Evolutionary conservation across 2,329 filamentous ascomycete species (phyloP), one percentile per base, ranked within the genome.

Genomic region (Grosmannia clavigera): DNA sequence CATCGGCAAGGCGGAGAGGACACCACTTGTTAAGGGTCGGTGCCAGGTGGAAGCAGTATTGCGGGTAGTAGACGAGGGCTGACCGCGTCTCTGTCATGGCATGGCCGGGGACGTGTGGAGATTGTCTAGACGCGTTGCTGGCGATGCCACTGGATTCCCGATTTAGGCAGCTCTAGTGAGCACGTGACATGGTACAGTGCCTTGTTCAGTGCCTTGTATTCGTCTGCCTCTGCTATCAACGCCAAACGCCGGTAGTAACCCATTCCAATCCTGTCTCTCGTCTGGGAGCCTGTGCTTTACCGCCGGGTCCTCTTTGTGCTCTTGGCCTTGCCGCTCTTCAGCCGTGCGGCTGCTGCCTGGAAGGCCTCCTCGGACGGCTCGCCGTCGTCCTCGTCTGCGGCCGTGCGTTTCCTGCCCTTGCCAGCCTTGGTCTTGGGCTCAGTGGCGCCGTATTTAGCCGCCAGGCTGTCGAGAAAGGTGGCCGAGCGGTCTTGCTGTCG

Each of bases 381-480:
- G 16, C 79, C 78, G 62, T 82, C 80, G 5, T 82, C 76, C 31
- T 81, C 71, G 0, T 68, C 70, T 31, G 72, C 74, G 65, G 79
- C 76, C 22, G n/a, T 14, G 31, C 64, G 64, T 53, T 65, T 65
- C 56, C 60, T 60, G n/a, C 54, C 29, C 68, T 81, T 83, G 68
- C 77, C 77, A 12, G 76, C 77, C 71, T 77, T 78, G 0, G 69
- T 65, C 62, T 77, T 75, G 58, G 68, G 67, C 57, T 68, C 68
- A 16, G 69, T 69, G 9, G 76, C 74, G 33, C 77, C 75, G 70
- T 95, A 95, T 73, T 92, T 95, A 56, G 85, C 87, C 61, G 89
- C 89, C 57, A 96, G 72, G 57, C 81, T 76, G 63, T 88, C 87
- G 29, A 95, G 74, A 69, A 95, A 90, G 46, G 75, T 76, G 33